Conservation (phyloP, 257 asterid genomes). For the Solanum dulcamara region DNA sequence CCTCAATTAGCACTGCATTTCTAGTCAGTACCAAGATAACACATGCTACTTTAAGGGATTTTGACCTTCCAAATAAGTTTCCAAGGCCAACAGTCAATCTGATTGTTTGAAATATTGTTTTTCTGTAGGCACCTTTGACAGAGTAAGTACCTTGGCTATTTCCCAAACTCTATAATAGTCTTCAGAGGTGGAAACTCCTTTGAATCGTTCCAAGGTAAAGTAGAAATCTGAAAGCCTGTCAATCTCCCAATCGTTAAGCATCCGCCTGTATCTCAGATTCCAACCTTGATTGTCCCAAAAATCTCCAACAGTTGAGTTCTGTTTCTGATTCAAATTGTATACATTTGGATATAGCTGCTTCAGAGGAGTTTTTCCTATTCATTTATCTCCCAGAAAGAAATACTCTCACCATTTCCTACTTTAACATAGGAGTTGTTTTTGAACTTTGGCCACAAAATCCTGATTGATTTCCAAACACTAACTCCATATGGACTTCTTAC, state of each 20-base stretch:
- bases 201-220: not conserved
- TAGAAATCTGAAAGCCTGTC: not conserved
- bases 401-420: not conserved
- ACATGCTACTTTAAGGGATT: not conserved
- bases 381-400: not conserved
- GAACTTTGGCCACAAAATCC: not conserved
- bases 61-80: not conserved
- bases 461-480: not conserved
- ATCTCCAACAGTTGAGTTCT: not conserved
- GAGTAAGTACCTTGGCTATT: not conserved
- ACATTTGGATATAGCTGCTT: not conserved
- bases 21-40: not conserved
- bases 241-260: not conserved
- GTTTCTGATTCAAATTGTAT: not conserved
- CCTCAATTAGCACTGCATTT: not conserved
- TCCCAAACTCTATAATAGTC: not conserved
- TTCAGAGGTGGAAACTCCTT: not conserved
- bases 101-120: not conserved
- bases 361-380: not conserved
- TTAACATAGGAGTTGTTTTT: not conserved
- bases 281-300: not conserved
- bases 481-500: not conserved
- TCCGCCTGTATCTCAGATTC: not conserved
- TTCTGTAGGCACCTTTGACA: not conserved
- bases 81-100: not conserved